Conservation (phyloP, 2,329 filamentous ascomycete genomes). For the Thyridium curvatum region DNA sequence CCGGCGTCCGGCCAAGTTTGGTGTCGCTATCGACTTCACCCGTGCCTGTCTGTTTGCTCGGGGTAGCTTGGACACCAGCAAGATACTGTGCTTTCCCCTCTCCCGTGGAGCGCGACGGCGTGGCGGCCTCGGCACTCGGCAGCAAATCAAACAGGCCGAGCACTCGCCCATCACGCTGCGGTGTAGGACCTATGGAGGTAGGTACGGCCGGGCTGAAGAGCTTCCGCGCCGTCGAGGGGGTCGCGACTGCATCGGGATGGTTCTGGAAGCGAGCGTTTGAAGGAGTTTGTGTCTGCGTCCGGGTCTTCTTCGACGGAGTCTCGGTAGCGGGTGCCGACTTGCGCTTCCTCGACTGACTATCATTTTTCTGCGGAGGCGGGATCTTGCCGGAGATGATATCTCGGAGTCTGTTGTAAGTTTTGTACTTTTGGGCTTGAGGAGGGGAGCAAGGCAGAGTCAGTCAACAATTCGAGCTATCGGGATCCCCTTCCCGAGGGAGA, state of each 20-base stretch:
- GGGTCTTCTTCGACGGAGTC: conserved; percentile 47
- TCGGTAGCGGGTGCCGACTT: conserved; percentile 26
- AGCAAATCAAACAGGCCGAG: conserved; percentile 73
- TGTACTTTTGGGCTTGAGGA: conserved; percentile 62
- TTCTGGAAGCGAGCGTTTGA: conserved; percentile 13
- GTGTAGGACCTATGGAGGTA: conserved; percentile 67
- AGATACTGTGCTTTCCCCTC: conserved; percentile 31
- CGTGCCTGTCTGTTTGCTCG: conserved; percentile 32
- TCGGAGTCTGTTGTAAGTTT: conserved; percentile 64
- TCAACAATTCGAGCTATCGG: too few relatives aligned
- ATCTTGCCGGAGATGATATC: conserved; percentile 51
- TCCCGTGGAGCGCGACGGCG: conserved; percentile 37
- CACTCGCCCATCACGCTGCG: conserved; percentile 71
- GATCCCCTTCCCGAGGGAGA: background rate
- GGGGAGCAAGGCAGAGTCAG: background rate
- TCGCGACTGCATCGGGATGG: conserved; percentile 32
- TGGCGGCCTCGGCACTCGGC: conserved; percentile 23
- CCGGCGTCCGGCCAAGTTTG: conserved; percentile 41
- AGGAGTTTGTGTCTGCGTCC: conserved; percentile 20
- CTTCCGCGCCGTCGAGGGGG: conserved; percentile 50
- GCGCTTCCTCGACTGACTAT: conserved; percentile 31
- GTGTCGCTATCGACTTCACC: conserved; percentile 18
- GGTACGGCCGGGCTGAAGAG: conserved; percentile 54
- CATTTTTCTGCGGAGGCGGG: conserved; percentile 28
- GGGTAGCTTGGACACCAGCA: conserved; percentile 30